Conservation (phyloP, 345 rosid species). For the Toxicodendron radicans region DNA sequence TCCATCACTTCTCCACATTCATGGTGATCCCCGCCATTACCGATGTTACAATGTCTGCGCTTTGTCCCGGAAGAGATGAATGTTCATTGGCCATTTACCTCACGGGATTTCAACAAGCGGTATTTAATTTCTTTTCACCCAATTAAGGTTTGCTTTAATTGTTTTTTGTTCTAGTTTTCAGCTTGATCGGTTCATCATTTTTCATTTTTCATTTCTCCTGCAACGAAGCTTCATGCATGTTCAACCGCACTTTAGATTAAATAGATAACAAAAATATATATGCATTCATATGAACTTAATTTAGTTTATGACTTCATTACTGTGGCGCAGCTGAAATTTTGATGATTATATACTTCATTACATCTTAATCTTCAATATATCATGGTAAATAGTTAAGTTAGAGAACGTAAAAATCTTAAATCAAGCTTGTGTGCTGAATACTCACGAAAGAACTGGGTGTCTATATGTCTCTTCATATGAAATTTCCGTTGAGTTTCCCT, state of each 20-base stretch:
- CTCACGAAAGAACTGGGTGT: background rate
- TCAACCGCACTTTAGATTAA: too few species aligned
- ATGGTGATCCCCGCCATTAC: slow-evolving; percentile 68
- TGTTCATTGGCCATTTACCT: slow-evolving; percentile 64
- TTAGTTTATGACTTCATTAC: too few species aligned
- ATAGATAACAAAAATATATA: too few species aligned
- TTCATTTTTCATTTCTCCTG: background rate
- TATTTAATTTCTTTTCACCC: slow-evolving; percentile 8
- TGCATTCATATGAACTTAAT: too few species aligned
- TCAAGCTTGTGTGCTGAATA: background rate
- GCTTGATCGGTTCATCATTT: background rate
- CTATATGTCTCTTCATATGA: background rate
- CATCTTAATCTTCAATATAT: too few species aligned
- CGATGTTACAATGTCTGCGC: slow-evolving; percentile 56
- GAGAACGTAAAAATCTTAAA: background rate
- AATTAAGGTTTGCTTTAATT: too few species aligned
- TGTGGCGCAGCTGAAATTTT: too few species aligned
- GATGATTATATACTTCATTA: too few species aligned
- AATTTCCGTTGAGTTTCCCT: slow-evolving; percentile 13
- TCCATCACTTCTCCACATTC: slow-evolving; percentile 42
- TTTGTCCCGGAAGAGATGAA: slow-evolving; percentile 59
- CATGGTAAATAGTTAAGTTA: too few species aligned
- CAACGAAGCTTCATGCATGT: background rate
- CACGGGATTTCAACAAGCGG: slow-evolving; percentile 60
- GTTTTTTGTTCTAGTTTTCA: background rate